Percentiles rank a stretch among this genome's conserved stretches.
These are phyloP conservation scores for Aspergillus neoniger DNA, from an alignment of 2,329 filamentous ascomycete genomes.

Conservation along the genomic window DNA sequence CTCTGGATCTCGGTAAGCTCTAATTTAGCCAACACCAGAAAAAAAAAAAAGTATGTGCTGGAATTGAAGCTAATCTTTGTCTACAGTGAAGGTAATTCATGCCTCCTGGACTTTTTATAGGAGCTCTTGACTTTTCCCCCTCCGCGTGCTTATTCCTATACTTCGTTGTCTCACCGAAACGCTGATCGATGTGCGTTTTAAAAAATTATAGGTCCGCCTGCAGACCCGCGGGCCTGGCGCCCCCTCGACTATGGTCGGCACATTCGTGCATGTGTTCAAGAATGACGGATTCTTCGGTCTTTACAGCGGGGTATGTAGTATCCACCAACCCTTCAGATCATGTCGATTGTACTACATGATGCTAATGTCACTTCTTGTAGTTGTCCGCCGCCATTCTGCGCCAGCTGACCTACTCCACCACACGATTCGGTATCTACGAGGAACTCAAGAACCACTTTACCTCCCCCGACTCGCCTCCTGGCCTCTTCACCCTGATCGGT, in stretches of 20 bases:
- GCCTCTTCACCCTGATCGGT: slow-evolving; percentile 74
- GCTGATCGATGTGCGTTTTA: slow-evolving; percentile 17
- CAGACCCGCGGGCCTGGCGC: slow-evolving; percentile 78
- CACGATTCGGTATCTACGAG: slow-evolving; percentile 95
- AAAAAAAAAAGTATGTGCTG: not conserved
- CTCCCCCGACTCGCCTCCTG: slow-evolving; percentile 56
- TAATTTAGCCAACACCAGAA: not conserved
- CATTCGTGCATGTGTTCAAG: slow-evolving; percentile 77
- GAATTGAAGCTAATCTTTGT: not conserved
- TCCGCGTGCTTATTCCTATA: slow-evolving; percentile 1
- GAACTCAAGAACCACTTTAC: slow-evolving; percentile 76
- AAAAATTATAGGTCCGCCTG: slow-evolving; percentile 68
- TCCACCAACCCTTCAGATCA: no score
- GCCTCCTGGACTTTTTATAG: not conserved
- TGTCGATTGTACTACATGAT: no score
- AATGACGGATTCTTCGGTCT: slow-evolving; percentile 76
- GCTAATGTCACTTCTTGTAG: slow-evolving; percentile 33
- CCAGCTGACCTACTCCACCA: slow-evolving; percentile 94
- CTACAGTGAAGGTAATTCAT: slow-evolving; percentile 56
- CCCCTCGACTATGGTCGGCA: slow-evolving; percentile 79
- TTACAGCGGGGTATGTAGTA: slow-evolving; percentile 70
- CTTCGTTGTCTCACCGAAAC: slow-evolving; percentile 11
- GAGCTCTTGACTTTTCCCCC: not conserved
- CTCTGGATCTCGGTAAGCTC: slow-evolving; percentile 79
- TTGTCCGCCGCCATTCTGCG: slow-evolving; percentile 90